These are phyloP conservation scores for Gloeopeniophorella convolvens DNA, from an alignment of 768 basidiomycete species.

Conservation along the genomic window DNA sequence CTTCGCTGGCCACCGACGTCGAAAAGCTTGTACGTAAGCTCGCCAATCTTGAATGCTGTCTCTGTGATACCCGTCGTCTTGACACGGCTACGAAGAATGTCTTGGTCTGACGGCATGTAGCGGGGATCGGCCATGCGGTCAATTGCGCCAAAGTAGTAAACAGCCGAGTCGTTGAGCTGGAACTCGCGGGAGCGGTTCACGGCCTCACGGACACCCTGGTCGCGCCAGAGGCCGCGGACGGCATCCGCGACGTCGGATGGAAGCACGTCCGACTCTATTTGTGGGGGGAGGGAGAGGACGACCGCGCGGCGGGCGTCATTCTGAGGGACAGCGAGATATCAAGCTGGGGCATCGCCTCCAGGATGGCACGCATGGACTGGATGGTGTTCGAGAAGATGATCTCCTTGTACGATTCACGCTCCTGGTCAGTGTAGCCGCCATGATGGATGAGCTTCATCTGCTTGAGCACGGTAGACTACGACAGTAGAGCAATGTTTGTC, in stretches of 20 bases:
- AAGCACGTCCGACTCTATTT: conserved; percentile 74
- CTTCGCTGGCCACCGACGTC: conserved; percentile 88
- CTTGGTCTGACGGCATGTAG: conserved; percentile 92
- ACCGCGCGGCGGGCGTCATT: conserved; percentile 61
- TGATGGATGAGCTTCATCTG: conserved; percentile 98
- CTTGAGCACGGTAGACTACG: conserved; percentile 83
- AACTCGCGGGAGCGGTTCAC: conserved; percentile 85
- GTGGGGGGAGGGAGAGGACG: conserved; percentile 66
- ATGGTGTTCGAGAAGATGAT: conserved; percentile 93
- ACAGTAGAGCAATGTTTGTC: too few relatives aligned
- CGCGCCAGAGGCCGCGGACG: conserved; percentile 73
- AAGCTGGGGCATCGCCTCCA: conserved; percentile 88
- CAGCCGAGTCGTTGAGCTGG: conserved; percentile 93
- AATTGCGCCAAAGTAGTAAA: conserved; percentile 93
- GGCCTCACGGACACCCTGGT: conserved; percentile 73
- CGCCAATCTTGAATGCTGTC: conserved; percentile 93
- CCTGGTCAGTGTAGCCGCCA: conserved; percentile 80
- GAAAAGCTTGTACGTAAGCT: conserved; percentile 88
- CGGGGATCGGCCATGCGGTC: conserved; percentile 69
- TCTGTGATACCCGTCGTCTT: conserved; percentile 99
- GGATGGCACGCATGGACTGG: conserved; percentile 92
- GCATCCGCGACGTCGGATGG: conserved; percentile 74
- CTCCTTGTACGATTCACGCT: conserved; percentile 91
- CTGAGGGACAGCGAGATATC: conserved; percentile 60
- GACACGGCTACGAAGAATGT: conserved; percentile 88